Conservation (phyloP, 345 rosid genomes). For the Raphanus sativus region DNA sequence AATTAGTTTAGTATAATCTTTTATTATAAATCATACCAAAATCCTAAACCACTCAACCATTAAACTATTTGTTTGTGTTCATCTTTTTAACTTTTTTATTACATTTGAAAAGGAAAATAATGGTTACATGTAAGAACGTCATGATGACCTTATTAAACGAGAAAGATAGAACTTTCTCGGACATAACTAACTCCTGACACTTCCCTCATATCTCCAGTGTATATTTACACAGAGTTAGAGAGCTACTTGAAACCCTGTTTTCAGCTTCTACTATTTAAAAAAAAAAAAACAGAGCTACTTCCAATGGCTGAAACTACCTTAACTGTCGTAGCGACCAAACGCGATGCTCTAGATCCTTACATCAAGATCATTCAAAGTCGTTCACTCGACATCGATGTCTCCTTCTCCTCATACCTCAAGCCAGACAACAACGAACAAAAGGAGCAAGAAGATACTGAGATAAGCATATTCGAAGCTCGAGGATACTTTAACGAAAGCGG, state of each 20-base stretch:
- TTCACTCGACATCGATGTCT: constrained; percentile 33
- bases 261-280: not conserved
- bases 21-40: not conserved
- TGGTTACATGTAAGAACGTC: constrained; percentile 15
- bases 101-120: not conserved
- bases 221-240: not conserved
- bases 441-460: constrained; percentile 52
- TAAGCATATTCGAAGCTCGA: constrained; percentile 71
- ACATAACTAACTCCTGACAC: constrained; percentile 31
- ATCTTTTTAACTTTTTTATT: not conserved
- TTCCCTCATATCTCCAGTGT: constrained; percentile 21
- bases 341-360: constrained; percentile 32
- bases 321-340: constrained; percentile 30
- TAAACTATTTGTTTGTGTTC: not conserved
- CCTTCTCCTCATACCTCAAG: constrained; percentile 44
- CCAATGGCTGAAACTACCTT: constrained; percentile 35
- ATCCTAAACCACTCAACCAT: not conserved
- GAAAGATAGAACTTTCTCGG: constrained; percentile 27
- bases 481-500: constrained; percentile 60
- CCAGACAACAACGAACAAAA: constrained; percentile 24
- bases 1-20: not conserved
- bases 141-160: constrained; percentile 29
- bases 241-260: not conserved
- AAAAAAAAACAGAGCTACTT: not conserved
- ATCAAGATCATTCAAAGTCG: constrained; percentile 34